phyloP scores from a whole-genome alignment of 306 rosid genomes.

The Morella rubra region DNA sequence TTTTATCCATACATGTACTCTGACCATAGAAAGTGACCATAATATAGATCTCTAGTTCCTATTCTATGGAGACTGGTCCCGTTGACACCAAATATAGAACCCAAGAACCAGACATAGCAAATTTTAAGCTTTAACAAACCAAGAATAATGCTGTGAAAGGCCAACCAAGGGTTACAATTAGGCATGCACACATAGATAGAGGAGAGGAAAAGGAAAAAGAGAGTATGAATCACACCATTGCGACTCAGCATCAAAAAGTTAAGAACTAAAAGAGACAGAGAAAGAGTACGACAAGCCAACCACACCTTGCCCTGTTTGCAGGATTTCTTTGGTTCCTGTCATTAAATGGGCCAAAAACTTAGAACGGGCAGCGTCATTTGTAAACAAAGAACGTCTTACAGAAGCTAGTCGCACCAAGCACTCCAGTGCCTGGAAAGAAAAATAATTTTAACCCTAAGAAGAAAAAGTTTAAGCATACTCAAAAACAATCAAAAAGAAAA shows the following conservation, averaged over 20 bases:
- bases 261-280: slow-evolving; percentile 21
- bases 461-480: slow-evolving; percentile 25
- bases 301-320: slow-evolving; percentile 97
- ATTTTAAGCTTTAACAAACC: neutral
- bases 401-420: slow-evolving; percentile 99
- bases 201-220: neutral
- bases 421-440: slow-evolving; percentile 91
- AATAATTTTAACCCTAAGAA: slow-evolving; percentile 36
- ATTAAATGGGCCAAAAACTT: slow-evolving; percentile 96
- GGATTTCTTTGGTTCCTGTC: slow-evolving; percentile 99
- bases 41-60: neutral
- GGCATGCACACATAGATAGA: neutral
- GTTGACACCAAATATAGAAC: neutral
- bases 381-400: slow-evolving; percentile 96
- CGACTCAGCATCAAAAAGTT: slow-evolving; percentile 25
- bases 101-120: neutral
- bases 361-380: slow-evolving; percentile 96
- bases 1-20: neutral
- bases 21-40: neutral
- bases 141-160: neutral
- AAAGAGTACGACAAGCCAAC: slow-evolving; percentile 40
- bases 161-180: neutral
- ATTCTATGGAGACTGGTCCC: neutral
- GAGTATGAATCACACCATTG: neutral
- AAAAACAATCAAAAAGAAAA: slow-evolving; percentile 28